These are phyloP conservation scores for Paracorniculantispora psalliotae DNA, from an alignment of 2,329 filamentous ascomycete genomes.

Conservation along the genomic window DNA sequence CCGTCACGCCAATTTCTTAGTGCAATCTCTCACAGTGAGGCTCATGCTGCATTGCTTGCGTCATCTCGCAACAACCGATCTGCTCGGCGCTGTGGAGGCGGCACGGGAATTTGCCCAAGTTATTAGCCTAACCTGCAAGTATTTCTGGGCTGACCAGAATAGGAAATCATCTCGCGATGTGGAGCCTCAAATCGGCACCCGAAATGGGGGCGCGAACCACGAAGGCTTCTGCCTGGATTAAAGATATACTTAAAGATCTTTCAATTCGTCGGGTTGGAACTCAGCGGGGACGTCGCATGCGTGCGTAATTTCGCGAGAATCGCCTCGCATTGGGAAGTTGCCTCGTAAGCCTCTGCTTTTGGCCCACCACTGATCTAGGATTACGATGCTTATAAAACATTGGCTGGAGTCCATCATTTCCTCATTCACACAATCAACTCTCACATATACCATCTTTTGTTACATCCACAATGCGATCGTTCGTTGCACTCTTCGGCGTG, in stretches of 20 bases:
- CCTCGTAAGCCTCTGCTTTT: not conserved
- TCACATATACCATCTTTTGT: not conserved
- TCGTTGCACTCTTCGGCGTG: constrained; percentile 16
- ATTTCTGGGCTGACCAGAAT: not conserved
- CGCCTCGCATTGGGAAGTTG: not conserved
- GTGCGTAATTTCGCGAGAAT: not conserved
- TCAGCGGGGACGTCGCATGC: too few relatives aligned
- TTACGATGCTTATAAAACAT: not conserved
- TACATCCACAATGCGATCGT: constrained; percentile 18
- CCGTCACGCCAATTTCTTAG: too few relatives aligned
- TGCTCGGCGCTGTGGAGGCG: too few relatives aligned
- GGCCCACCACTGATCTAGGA: not conserved
- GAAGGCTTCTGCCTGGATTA: not conserved
- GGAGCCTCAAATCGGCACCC: not conserved
- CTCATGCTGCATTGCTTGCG: too few relatives aligned
- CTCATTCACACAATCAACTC: not conserved
- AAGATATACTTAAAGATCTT: not conserved
- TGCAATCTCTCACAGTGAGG: too few relatives aligned
- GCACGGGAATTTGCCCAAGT: not conserved
- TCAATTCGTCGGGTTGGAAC: not conserved
- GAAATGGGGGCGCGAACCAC: not conserved
- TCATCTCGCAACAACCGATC: too few relatives aligned
- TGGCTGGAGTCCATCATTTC: not conserved
- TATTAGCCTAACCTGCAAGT: not conserved
- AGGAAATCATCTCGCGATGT: constrained; percentile 7